Evolutionary conservation across 2,329 filamentous ascomycete species (phyloP).

Genomic region (Arachnomyces sp.): DNA sequence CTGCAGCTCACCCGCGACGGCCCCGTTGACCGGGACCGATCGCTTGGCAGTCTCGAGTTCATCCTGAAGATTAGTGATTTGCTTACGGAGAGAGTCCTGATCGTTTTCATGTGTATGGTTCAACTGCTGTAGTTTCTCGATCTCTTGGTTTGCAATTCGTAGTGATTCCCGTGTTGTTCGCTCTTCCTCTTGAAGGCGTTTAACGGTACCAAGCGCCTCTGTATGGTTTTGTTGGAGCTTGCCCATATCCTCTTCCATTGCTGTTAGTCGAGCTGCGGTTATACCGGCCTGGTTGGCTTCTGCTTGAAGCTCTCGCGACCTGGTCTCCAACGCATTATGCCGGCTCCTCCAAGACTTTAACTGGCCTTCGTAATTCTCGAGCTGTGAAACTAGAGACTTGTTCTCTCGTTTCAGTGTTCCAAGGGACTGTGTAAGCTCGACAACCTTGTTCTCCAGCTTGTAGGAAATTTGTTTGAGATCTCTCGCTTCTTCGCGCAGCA

Average conservation of each 20-base stretch:
- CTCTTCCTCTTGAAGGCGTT: slow-evolving; percentile 91
- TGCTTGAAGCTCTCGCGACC: slow-evolving; percentile 87
- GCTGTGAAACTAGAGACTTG: slow-evolving; percentile 76
- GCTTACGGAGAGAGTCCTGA: slow-evolving; percentile 76
- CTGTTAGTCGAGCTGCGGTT: slow-evolving; percentile 77
- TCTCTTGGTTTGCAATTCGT: slow-evolving; percentile 67
- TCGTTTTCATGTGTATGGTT: slow-evolving; percentile 74
- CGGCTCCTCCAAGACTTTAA: slow-evolving; percentile 93
- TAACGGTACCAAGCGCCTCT: slow-evolving; percentile 83
- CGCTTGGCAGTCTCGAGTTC: slow-evolving; percentile 83
- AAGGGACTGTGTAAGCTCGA: slow-evolving; percentile 90
- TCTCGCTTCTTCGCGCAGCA: slow-evolving; percentile 84
- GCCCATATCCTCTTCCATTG: slow-evolving; percentile 93
- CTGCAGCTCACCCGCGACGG: slow-evolving; percentile 50
- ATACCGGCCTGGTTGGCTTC: slow-evolving; percentile 98
- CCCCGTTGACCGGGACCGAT: slow-evolving; percentile 61
- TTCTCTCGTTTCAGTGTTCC: slow-evolving; percentile 92
- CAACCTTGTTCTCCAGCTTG: slow-evolving; percentile 98
- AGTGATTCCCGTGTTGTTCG: slow-evolving; percentile 76
- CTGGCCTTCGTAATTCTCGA: slow-evolving; percentile 93
- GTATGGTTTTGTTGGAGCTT: slow-evolving; percentile 83
- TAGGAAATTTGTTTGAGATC: slow-evolving; percentile 99
- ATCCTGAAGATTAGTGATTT: slow-evolving; percentile 83
- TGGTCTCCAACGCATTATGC: slow-evolving; percentile 80
- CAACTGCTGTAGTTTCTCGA: slow-evolving; percentile 69